A percentile compares a stretch with the other conserved stretches of the same genome.
Evolutionary conservation across 805 yeast species (phyloP).

Genomic region (Candida ulmi): DNA sequence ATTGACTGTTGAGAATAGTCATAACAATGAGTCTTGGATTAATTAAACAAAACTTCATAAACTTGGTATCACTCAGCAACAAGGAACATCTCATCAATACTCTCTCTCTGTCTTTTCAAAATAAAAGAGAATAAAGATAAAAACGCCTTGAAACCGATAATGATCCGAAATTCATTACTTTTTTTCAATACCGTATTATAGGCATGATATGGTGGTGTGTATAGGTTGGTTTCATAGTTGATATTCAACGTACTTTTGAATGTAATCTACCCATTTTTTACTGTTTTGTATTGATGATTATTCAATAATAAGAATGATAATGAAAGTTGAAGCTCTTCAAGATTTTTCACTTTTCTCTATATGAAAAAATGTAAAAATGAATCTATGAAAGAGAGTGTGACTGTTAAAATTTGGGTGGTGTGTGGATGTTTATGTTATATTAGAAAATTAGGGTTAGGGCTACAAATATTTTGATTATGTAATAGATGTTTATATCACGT

Average conservation of each 20-base stretch:
- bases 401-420: neutral
- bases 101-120: no score
- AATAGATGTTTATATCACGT: neutral
- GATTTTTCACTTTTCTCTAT: neutral
- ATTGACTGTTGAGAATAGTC: no score
- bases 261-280: conserved; percentile 99
- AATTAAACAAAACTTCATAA: conserved; percentile 24
- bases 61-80: conserved; percentile 48
- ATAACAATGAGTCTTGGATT: no score
- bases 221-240: neutral
- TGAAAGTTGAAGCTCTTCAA: neutral
- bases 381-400: neutral
- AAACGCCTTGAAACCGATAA: conserved; percentile 14
- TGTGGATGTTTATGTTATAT: neutral
- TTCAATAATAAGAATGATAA: neutral
- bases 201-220: neutral
- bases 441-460: no score
- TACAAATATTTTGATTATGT: no score
- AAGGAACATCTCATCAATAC: conserved; percentile 1
- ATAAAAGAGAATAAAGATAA: no score
- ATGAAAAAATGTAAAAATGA: neutral
- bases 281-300: conserved; percentile 31
- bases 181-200: conserved; percentile 5
- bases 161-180: conserved; percentile 24
- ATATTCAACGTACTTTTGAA: conserved; percentile 74